Percentiles rank a stretch among this genome's conserved stretches.
Conservation (phyloP, 148 eudicot genomes). For the Vaccinium corymbosum region DNA sequence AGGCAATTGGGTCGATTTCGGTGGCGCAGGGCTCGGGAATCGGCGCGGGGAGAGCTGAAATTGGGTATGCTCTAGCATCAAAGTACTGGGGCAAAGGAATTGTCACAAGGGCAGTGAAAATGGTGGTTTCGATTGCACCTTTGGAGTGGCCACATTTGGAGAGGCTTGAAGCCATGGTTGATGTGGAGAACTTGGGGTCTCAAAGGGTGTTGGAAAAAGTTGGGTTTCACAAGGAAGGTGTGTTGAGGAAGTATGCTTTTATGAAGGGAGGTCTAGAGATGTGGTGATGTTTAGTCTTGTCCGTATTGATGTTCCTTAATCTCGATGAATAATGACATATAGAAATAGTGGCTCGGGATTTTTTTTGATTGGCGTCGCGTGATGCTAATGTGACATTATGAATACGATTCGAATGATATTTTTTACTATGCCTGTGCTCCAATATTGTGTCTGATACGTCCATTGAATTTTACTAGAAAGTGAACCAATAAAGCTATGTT, state of each 20-base stretch:
- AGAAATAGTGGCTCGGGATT: background rate
- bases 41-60: slow-evolving; percentile 17
- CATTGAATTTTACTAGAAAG: too few relatives aligned
- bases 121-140: slow-evolving; percentile 20
- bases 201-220: slow-evolving; percentile 36
- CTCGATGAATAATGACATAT: background rate
- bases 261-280: background rate
- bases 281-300: background rate
- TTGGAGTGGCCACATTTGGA: slow-evolving; percentile 32
- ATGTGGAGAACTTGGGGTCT: slow-evolving; percentile 25
- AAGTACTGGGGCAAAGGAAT: slow-evolving; percentile 41
- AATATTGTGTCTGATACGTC: too few relatives aligned
- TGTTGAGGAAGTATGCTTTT: background rate
- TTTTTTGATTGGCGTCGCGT: too few relatives aligned
- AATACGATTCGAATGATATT: too few relatives aligned
- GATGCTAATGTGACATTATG: too few relatives aligned
- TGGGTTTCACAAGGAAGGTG: slow-evolving; percentile 3
- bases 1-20: slow-evolving; percentile 22
- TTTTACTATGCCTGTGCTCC: too few relatives aligned
- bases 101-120: slow-evolving; percentile 23
- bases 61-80: slow-evolving; percentile 28
- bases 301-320: background rate
- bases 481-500: too few relatives aligned
- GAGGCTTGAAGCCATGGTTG: slow-evolving; percentile 29
- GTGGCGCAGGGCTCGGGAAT: slow-evolving; percentile 15